phyloP scores from a whole-genome alignment of 2,329 filamentous ascomycete genomes.

The Thielaviopsis punctulata region DNA sequence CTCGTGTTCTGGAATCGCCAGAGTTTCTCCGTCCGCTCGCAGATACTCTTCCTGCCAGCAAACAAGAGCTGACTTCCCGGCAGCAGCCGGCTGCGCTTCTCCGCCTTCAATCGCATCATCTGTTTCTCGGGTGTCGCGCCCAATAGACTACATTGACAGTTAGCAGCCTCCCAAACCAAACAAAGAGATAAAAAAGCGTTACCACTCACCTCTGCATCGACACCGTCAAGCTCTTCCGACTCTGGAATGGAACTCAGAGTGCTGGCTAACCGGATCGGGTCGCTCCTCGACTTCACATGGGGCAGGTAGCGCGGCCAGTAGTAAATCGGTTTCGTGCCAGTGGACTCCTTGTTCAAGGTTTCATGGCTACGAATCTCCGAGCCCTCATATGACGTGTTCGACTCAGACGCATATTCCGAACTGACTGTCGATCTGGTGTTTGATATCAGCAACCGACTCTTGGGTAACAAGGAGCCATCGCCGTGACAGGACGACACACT shows the following conservation, averaged over 20 bases:
- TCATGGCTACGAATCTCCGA: background rate
- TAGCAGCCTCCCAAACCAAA: background rate
- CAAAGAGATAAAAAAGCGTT: background rate
- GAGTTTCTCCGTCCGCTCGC: background rate
- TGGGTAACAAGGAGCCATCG: background rate
- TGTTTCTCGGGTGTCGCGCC: background rate
- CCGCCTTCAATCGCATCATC: background rate
- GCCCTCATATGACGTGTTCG: background rate
- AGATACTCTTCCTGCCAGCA: slow-evolving; percentile 5
- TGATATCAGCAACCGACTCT: background rate
- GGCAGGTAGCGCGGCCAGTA: slow-evolving; percentile 8
- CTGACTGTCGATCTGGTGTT: background rate
- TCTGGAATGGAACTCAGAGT: slow-evolving; percentile 10
- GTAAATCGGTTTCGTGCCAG: background rate
- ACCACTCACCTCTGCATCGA: background rate
- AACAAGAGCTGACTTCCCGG: background rate
- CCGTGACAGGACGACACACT: background rate
- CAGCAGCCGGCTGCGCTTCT: background rate
- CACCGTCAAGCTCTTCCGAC: slow-evolving; percentile 7
- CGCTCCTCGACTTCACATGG: slow-evolving; percentile 9
- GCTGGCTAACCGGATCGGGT: slow-evolving; percentile 7
- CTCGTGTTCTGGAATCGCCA: slow-evolving; percentile 7
- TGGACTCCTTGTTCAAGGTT: background rate
- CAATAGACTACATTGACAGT: background rate
- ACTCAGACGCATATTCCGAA: background rate